Percentiles rank a stretch among this genome's conserved stretches.
These are phyloP conservation scores for Epichloe glyceriae DNA, from an alignment of 2,329 filamentous ascomycete species.

Conservation along the genomic window DNA sequence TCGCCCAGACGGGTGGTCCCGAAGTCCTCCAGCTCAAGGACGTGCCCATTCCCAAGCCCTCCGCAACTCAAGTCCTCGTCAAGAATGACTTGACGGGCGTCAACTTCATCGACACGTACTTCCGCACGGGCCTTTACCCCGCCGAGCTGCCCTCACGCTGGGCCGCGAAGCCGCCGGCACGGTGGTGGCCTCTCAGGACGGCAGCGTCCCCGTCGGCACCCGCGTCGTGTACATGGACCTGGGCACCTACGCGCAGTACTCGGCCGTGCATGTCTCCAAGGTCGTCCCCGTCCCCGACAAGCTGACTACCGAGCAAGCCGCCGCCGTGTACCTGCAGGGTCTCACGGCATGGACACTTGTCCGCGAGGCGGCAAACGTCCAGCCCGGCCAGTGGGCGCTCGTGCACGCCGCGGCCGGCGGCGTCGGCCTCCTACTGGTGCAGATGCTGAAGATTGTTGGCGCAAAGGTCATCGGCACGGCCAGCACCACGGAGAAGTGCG, in stretches of 20 bases:
- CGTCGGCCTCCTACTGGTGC: conserved; percentile 61
- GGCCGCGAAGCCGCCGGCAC: conserved; percentile 69
- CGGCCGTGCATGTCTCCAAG: conserved; percentile 36
- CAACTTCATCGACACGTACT: conserved; percentile 88
- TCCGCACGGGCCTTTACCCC: conserved; percentile 71
- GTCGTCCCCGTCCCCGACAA: conserved; percentile 51
- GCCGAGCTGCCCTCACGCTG: conserved; percentile 61
- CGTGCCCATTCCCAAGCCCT: conserved; percentile 51
- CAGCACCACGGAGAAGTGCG: conserved; percentile 58
- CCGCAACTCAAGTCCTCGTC: conserved; percentile 63
- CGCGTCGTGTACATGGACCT: conserved; percentile 55
- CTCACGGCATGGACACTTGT: conserved; percentile 72
- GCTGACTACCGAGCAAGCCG: conserved; percentile 48
- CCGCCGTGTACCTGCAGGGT: conserved; percentile 64
- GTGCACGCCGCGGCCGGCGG: conserved; percentile 81
- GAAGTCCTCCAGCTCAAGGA: conserved; percentile 63
- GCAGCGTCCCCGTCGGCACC: conserved; percentile 50
- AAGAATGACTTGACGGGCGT: conserved; percentile 70
- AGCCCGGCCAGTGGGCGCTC: conserved; percentile 68
- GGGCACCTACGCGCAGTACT: conserved; percentile 44
- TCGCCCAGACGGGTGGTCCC: conserved; percentile 50
- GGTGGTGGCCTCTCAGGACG: conserved; percentile 47
- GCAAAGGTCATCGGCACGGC: conserved; percentile 72
- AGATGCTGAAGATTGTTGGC: conserved; percentile 59
- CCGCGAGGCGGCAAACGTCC: conserved; percentile 61